These are phyloP conservation scores for Platismatia glauca DNA, from an alignment of 495 filamentous ascomycete genomes.

Conservation along the genomic window DNA sequence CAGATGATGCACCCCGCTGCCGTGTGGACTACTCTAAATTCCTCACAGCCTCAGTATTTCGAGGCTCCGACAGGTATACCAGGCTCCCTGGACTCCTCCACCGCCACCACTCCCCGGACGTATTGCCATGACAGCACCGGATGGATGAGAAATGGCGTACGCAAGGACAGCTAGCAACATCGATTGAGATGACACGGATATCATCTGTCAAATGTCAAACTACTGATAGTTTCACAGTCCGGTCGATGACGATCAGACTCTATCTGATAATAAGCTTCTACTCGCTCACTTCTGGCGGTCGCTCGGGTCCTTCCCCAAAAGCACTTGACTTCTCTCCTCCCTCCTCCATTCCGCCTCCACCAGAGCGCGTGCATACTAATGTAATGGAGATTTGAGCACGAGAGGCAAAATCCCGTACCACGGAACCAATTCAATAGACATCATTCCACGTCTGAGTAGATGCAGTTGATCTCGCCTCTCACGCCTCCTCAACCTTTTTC, in stretches of 20 bases:
- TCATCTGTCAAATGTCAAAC: conserved; percentile 17
- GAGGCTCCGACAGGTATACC: not conserved
- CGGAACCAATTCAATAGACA: not conserved
- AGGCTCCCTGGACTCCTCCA: not conserved
- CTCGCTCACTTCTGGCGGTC: not conserved
- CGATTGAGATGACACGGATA: not conserved
- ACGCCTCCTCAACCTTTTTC: not conserved
- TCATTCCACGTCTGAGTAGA: not conserved
- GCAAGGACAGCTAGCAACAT: not conserved
- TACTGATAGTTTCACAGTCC: conserved; percentile 11
- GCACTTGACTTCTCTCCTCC: not conserved
- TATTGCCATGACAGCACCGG: not conserved
- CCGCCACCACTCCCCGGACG: not conserved
- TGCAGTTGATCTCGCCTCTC: not conserved
- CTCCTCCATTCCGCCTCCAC: not conserved
- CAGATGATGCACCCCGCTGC: conserved; percentile 4
- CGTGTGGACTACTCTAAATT: not conserved
- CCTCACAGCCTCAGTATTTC: conserved; percentile 1
- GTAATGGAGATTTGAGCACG: not conserved
- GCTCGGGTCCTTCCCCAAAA: not conserved
- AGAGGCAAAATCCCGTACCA: conserved; percentile 4
- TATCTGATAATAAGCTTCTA: conserved; percentile 1
- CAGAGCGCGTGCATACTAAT: too few species aligned
- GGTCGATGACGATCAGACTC: conserved; percentile 8
- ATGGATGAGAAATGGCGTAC: not conserved